Conservation (phyloP, 176 grass and related monocot species). For the Metroxylon sagu region DNA sequence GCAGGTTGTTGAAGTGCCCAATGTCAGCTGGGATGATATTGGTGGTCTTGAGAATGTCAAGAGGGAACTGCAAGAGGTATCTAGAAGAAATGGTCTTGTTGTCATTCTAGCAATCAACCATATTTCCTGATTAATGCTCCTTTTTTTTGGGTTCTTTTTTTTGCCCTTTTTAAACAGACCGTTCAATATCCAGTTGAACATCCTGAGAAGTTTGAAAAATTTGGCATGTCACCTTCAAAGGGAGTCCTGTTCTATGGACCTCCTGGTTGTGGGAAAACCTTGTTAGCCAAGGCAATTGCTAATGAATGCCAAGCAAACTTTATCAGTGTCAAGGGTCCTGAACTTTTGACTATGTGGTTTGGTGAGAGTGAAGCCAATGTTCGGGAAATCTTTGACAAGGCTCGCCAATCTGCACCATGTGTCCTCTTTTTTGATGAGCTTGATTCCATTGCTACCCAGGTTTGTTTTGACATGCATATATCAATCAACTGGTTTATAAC, state of each 20-base stretch:
- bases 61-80: slow-evolving; percentile 48
- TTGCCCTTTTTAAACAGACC: slow-evolving; percentile 24
- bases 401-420: slow-evolving; percentile 57
- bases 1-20: slow-evolving; percentile 50
- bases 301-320: slow-evolving; percentile 95
- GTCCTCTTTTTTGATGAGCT: slow-evolving; percentile 83
- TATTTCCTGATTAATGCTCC: not conserved
- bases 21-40: slow-evolving; percentile 63
- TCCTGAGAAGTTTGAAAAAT: slow-evolving; percentile 86
- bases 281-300: slow-evolving; percentile 87
- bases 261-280: slow-evolving; percentile 79
- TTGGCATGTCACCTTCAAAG: slow-evolving; percentile 85
- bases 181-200: slow-evolving; percentile 89
- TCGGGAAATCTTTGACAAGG: slow-evolving; percentile 77
- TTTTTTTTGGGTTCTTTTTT: not conserved
- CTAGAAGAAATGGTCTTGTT: slow-evolving; percentile 14
- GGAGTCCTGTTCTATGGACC: slow-evolving; percentile 87
- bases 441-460: slow-evolving; percentile 83
- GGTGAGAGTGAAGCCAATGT: slow-evolving; percentile 93
- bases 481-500: not conserved
- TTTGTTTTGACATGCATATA: slow-evolving; percentile 3
- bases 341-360: slow-evolving; percentile 89
- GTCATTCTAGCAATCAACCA: not conserved
- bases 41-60: slow-evolving; percentile 54
- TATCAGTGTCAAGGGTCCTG: slow-evolving; percentile 76